These are phyloP conservation scores for Iris macrosiphon DNA, from an alignment of 106 monocot genomes.

Conservation along the genomic window DNA sequence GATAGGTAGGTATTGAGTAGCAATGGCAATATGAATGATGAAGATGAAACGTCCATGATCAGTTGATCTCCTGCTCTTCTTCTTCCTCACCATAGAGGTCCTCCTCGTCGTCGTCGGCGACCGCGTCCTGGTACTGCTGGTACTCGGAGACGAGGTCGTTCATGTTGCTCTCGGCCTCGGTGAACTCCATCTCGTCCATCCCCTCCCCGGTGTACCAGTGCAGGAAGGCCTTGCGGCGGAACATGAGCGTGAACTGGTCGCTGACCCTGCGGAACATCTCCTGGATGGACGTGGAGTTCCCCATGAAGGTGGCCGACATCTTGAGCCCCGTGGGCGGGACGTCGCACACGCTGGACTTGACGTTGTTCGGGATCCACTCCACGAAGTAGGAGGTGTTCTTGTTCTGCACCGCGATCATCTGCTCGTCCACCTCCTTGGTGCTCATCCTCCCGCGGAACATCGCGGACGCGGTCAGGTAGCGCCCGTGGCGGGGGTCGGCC, in stretches of 20 bases:
- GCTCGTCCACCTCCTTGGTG: slow-evolving; percentile 55
- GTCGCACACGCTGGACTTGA: slow-evolving; percentile 74
- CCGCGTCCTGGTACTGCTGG: slow-evolving; percentile 17
- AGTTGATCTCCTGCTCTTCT: neutral
- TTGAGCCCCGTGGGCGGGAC: slow-evolving; percentile 18
- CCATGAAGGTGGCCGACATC: slow-evolving; percentile 25
- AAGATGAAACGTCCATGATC: too few species aligned
- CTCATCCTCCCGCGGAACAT: slow-evolving; percentile 24
- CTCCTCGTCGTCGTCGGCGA: slow-evolving; percentile 5
- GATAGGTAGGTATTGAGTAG: too few species aligned
- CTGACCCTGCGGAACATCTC: slow-evolving; percentile 13
- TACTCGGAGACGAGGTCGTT: slow-evolving; percentile 14
- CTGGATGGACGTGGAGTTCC: slow-evolving; percentile 12
- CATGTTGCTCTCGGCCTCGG: slow-evolving; percentile 16
- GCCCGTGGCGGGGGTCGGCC: slow-evolving; percentile 57
- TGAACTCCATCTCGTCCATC: slow-evolving; percentile 20
- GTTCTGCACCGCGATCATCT: slow-evolving; percentile 58
- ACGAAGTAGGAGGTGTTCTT: slow-evolving; percentile 65
- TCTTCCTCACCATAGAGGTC: neutral
- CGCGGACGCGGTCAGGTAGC: slow-evolving; percentile 44
- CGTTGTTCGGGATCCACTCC: slow-evolving; percentile 83
- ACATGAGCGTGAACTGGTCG: slow-evolving; percentile 15
- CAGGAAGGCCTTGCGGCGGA: slow-evolving; percentile 12
- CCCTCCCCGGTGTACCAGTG: slow-evolving; percentile 17
- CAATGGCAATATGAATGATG: too few species aligned